Evolutionary conservation across 2,329 filamentous ascomycete species (phyloP).

Genomic region (Scleromitrula shiraiana): DNA sequence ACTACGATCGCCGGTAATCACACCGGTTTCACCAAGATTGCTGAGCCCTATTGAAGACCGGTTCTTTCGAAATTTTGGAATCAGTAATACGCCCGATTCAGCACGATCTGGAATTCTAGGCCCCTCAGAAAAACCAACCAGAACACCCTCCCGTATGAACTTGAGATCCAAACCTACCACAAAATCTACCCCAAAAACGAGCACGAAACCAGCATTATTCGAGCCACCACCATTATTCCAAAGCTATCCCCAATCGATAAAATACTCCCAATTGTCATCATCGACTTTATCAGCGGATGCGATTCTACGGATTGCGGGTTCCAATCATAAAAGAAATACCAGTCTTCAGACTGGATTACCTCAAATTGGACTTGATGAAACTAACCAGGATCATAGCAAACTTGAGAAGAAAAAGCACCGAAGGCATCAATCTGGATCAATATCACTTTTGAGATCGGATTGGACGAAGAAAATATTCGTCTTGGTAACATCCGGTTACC

Average conservation of each 20-base stretch:
- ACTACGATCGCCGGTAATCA: not conserved
- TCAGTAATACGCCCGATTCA: slow-evolving; percentile 10
- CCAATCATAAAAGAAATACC: slow-evolving; percentile 42
- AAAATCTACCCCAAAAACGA: slow-evolving; percentile 14
- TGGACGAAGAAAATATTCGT: slow-evolving; percentile 68
- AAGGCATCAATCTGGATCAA: slow-evolving; percentile 29
- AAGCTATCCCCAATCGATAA: slow-evolving; percentile 76
- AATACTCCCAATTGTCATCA: slow-evolving; percentile 61
- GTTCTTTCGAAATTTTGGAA: slow-evolving; percentile 9
- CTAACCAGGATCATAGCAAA: slow-evolving; percentile 11
- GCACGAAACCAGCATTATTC: slow-evolving; percentile 37
- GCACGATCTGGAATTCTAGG: slow-evolving; percentile 13
- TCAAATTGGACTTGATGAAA: slow-evolving; percentile 20
- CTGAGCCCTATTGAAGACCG: slow-evolving; percentile 14
- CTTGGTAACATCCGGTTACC: slow-evolving; percentile 58
- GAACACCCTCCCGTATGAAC: slow-evolving; percentile 20
- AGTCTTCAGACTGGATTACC: slow-evolving; percentile 33
- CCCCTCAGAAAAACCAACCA: slow-evolving; percentile 10
- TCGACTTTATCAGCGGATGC: slow-evolving; percentile 61
- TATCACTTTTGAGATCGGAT: slow-evolving; percentile 39
- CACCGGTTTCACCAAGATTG: slow-evolving; percentile 10
- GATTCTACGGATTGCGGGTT: slow-evolving; percentile 47
- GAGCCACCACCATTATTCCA: slow-evolving; percentile 74
- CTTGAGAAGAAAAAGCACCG: slow-evolving; percentile 29
- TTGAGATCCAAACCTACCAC: slow-evolving; percentile 17